Evolutionary conservation across 176 grass and related monocot species (phyloP).

Genomic region (Elymus sibiricus): DNA sequence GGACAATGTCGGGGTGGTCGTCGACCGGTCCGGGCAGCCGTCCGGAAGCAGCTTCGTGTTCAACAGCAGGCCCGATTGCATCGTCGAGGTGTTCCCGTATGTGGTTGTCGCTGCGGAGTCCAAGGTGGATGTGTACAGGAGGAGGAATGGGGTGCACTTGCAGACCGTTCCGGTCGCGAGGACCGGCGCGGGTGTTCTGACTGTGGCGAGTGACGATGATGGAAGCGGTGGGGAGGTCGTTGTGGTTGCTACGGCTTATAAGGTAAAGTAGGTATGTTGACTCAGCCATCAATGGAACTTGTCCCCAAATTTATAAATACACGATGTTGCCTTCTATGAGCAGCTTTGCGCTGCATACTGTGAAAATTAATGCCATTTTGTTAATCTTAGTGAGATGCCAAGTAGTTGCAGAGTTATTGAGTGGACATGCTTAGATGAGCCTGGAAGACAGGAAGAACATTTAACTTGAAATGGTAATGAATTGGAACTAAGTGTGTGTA

Average conservation of each 20-base stretch:
- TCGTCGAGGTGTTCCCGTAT: slow-evolving; percentile 67
- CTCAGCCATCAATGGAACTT: slow-evolving; percentile 11
- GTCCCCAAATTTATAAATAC: neutral
- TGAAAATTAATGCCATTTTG: neutral
- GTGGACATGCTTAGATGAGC: neutral
- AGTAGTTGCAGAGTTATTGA: neutral
- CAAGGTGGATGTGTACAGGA: slow-evolving; percentile 79
- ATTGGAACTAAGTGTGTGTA: neutral
- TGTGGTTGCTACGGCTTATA: slow-evolving; percentile 79
- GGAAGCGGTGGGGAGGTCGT: slow-evolving; percentile 34
- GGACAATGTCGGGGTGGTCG: slow-evolving; percentile 81
- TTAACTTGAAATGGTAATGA: neutral
- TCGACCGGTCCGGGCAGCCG: slow-evolving; percentile 54
- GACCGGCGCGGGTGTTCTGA: slow-evolving; percentile 31
- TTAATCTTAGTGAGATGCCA: neutral
- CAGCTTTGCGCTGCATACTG: neutral
- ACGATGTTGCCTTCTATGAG: neutral
- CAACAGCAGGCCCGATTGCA: slow-evolving; percentile 50
- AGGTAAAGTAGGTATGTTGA: slow-evolving; percentile 94
- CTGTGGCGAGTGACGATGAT: slow-evolving; percentile 56
- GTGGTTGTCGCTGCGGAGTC: slow-evolving; percentile 57
- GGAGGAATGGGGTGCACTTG: slow-evolving; percentile 54
- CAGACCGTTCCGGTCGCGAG: slow-evolving; percentile 60
- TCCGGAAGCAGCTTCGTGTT: slow-evolving; percentile 81
- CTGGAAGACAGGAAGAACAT: neutral